Base-by-base conservation (phyloP, 805 yeast genomes). In the Candida insectorum region DNA sequence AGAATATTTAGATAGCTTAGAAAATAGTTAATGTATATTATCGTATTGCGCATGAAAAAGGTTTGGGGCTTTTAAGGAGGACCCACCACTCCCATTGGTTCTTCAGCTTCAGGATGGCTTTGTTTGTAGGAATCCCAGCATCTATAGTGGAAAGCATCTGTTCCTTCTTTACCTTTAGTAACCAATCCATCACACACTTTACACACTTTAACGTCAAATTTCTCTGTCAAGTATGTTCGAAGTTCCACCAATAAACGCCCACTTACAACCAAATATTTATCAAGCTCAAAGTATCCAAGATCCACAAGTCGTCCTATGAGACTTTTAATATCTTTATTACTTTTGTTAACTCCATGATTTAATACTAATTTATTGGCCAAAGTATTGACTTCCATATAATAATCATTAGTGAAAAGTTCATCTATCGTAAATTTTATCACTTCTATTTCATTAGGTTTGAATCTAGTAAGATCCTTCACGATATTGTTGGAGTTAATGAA, bases 111-210 rank as follows among this genome's bases (percentile, higher is more conserved):
- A 13, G 40, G 31, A 6, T 60, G 52, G 34, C 61, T 58, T 16
- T 62, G 55, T 13, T 45, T 40, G 41, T 54, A 74, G n/a, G 70
- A 51, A 4, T 52, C 58, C 25, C 57, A 58, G 48, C 86, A 80
- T 21, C 52, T 55, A 28, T 49, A 49, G 50, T 80, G 86, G 45
- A 75, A 74, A 17, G 72, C 48, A 2, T 58, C 47, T 18, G 48
- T 44, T 37, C 76, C 39, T 43, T 77, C 70, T 22, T 59, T 58
- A 1, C 87, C 87, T 22, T 68, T 38, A 0, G 83, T 79, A 3
- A 75, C 71, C 5, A 79, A 54, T 19, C 68, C 74, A 17, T 58
- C 53, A 51, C 86, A 80, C 11, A 73, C 77, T 18, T 42, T 33
- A 45, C 87, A 80, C 16, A 16, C 27, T 2, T 11, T 5, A 4